Evolutionary conservation across 805 yeast genomes (phyloP).

Genomic region (Spathaspora passalidarum): DNA sequence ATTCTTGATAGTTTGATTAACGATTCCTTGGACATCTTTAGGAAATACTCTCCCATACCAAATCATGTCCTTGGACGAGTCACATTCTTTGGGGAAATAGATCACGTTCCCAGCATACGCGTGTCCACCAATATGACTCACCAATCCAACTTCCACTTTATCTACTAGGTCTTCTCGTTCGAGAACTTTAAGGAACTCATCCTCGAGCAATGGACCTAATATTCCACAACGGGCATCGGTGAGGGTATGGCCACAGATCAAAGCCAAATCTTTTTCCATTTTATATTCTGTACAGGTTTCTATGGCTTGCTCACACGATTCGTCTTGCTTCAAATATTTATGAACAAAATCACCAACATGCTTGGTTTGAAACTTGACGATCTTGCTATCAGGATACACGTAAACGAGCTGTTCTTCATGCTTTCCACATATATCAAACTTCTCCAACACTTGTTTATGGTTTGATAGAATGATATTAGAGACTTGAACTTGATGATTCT

Average conservation of each 20-base stretch:
- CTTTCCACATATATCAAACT: not conserved
- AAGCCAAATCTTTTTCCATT: slow-evolving; percentile 29
- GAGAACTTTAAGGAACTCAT: slow-evolving; percentile 49
- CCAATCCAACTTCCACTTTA: slow-evolving; percentile 43
- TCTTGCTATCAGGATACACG: slow-evolving; percentile 54
- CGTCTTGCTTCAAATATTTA: slow-evolving; percentile 28
- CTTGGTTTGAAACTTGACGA: slow-evolving; percentile 31
- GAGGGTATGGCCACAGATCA: slow-evolving; percentile 65
- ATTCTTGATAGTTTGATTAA: slow-evolving; percentile 48
- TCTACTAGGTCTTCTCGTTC: slow-evolving; percentile 27
- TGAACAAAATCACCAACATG: slow-evolving; percentile 37
- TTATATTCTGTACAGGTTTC: slow-evolving; percentile 7
- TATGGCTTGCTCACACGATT: slow-evolving; percentile 19
- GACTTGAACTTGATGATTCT: slow-evolving; percentile 49
- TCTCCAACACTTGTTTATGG: slow-evolving; percentile 9
- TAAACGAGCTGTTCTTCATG: slow-evolving; percentile 27
- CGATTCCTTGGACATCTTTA: slow-evolving; percentile 61
- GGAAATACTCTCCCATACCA: slow-evolving; percentile 84
- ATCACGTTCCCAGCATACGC: slow-evolving; percentile 81
- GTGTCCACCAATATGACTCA: slow-evolving; percentile 86
- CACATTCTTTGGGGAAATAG: slow-evolving; percentile 33
- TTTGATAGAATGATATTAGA: slow-evolving; percentile 40
- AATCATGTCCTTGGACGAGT: slow-evolving; percentile 37
- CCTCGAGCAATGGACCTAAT: slow-evolving; percentile 54
- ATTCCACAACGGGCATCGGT: slow-evolving; percentile 68